Conservation (phyloP, 2,329 filamentous ascomycete genomes). For the Lasiodiplodia sp. region DNA sequence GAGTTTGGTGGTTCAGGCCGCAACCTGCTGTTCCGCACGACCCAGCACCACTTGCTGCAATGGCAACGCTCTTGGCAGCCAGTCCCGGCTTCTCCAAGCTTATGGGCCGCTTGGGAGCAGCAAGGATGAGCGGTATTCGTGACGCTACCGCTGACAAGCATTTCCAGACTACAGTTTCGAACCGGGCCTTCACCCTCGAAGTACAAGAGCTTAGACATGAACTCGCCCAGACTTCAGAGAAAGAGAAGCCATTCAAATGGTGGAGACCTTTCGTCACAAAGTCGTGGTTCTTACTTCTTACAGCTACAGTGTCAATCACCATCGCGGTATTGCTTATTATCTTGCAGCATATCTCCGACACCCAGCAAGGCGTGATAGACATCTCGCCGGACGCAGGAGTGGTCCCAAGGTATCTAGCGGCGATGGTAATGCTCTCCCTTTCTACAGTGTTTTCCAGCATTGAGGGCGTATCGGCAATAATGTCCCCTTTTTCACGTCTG, state of each 20-base stretch:
- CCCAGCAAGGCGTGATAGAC: not conserved
- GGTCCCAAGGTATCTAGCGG: not conserved
- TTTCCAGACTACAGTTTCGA: not conserved
- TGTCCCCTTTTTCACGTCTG: not conserved
- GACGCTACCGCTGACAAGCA: not conserved
- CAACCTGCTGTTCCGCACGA: not conserved
- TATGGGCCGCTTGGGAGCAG: not conserved
- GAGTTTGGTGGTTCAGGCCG: conserved; percentile 3
- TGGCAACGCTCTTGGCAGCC: not conserved
- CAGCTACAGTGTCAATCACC: not conserved
- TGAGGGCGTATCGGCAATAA: not conserved
- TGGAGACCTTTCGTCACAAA: not conserved
- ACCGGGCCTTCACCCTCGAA: not conserved
- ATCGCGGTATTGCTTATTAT: not conserved
- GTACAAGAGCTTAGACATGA: not conserved
- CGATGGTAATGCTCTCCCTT: not conserved
- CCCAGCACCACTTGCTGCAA: conserved; percentile 7
- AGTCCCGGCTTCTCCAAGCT: conserved; percentile 4
- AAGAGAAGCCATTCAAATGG: not conserved
- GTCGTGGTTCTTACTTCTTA: conserved; percentile 1
- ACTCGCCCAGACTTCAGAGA: not conserved
- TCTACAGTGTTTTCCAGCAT: not conserved
- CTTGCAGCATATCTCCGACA: conserved; percentile 2
- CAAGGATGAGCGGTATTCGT: not conserved
- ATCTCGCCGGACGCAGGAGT: not conserved